Evolutionary conservation across 805 yeast species (phyloP), one percentile per base, ranked within the genome.

Genomic region (Yamadazyma endophytica): DNA sequence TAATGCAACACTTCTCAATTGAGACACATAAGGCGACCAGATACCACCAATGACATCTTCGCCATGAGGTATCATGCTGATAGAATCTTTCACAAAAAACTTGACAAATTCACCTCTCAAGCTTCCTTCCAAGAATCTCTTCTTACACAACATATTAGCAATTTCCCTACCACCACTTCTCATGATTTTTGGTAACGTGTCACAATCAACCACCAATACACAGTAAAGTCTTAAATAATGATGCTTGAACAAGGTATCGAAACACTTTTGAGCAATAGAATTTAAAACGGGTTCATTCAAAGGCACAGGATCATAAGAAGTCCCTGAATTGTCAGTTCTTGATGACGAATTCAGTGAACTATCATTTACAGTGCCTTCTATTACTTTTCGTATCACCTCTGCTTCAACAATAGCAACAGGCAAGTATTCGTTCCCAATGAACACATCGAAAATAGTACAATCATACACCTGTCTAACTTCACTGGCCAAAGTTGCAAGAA

Each of bases 371-470:
- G 46, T 35, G 19, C 57, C 64, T 13, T 60, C 69, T 7, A 59
- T 37, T 2, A 59, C 48, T 35, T 61, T 65, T 15, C 69, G 34
- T 3, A 58, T 50, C 3, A 66, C 67, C 32, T 64, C 70, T 0
- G 90, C 79, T 52, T 92, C 99, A 13, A 92, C 75, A 2, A 90
- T 77, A 5, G 89, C 82, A 4, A 88, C 88, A 0, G 96, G 85
- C 16, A 90, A 64, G 49, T 82, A 82, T 48, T 87, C 96, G 30
- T 78, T 80, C 25, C 83, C 87, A 29, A 84, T 73, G 36, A 72
- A 73, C 2, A 86, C 72, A 49, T 92, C 97, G 57, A 92, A 92
- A 13, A 92, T 88, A 1, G 97, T 82, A 40, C 96, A 86, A 47
- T 92, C 98, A 32, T 79, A 80, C 1, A 89, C 81, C 25, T 82